Evolutionary conservation across 129 eudicot species (phyloP), one percentile per base, ranked within the genome.

Genomic region (Scalesia atractyloides): DNA sequence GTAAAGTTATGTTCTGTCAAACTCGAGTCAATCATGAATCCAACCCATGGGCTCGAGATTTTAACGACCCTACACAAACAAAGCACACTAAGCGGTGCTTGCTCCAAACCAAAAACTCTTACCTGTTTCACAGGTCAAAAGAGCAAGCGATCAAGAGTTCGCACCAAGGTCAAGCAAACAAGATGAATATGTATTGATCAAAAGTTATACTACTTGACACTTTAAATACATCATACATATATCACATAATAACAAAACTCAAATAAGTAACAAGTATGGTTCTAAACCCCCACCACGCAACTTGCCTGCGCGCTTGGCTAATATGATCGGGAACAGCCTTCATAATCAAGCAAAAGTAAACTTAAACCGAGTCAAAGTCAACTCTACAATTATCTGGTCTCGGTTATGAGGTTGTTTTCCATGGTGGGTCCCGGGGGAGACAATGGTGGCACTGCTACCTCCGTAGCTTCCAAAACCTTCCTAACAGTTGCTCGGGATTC

Each of bases 401-500:
- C 82, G 7, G 66, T 52, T 70, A 52, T 26, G 24, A 65, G 24
- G 64, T 81, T 79, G 60, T 81, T 70, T 48, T 86, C 88, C 73
- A 78, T 46, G 52, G 73, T 80, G 7, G 97, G 97, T 16, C 76
- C 87, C 0, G 99, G 97, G 49, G 99, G 96, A 73, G 99, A 88
- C 78, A 86, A 39, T 57, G 99, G 99, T 50, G 99, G 99, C 37
- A 94, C 89, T 10, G 99, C 99, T 13, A 72, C 82, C 74, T 51
- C 18, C 10, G 72, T 3, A 24, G 73, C 67, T 70, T 84, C 93
- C 59, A 94, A 49, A 47, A 51, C 62, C 84, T 77, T 94, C 84
- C 99, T 88, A 16, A 85, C 85, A 3, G 89, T 83, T 86, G 93
- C 84, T 12, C 79, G 86, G 70, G 87, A 84, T 8, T 81, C 83